Evolutionary conservation across 192 early-diverging fungal species (phyloP).

Genomic region (Coemansia sp.): DNA sequence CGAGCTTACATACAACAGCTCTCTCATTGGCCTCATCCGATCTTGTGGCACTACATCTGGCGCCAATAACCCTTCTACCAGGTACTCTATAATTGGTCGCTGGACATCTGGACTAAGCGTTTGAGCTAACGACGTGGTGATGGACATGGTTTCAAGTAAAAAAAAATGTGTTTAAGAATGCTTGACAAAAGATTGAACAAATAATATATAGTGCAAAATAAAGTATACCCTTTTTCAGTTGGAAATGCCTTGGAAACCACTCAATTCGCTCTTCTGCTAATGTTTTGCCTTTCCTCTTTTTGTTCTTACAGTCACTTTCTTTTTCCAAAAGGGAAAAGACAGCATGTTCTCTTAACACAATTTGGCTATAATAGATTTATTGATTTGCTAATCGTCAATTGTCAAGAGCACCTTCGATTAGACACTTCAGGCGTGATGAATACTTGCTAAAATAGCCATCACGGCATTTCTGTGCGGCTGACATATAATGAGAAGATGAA

Average conservation of each 20-base stretch:
- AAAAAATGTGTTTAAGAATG: not conserved
- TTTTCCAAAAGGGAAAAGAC: not conserved
- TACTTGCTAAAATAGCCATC: not conserved
- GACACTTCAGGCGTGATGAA: not conserved
- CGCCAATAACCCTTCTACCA: not conserved
- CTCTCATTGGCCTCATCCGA: not conserved
- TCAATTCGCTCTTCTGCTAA: no score
- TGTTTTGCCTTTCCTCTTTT: no score
- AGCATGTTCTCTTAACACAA: not conserved
- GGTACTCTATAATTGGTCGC: not conserved
- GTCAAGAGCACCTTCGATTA: not conserved
- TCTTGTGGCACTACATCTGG: not conserved
- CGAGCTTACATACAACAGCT: not conserved
- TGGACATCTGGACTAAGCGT: not conserved
- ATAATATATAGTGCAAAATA: not conserved
- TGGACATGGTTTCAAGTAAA: not conserved
- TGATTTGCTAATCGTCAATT: not conserved
- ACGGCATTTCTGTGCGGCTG: no score
- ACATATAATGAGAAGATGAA: no score
- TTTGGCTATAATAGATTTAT: not conserved
- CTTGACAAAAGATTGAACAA: not conserved
- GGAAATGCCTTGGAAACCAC: no score
- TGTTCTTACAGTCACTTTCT: no score
- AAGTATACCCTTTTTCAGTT: not conserved
- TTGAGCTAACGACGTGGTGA: not conserved